Base-by-base conservation (phyloP, 352 stramenopile genomes). In the Discostella stelligera region DNA sequence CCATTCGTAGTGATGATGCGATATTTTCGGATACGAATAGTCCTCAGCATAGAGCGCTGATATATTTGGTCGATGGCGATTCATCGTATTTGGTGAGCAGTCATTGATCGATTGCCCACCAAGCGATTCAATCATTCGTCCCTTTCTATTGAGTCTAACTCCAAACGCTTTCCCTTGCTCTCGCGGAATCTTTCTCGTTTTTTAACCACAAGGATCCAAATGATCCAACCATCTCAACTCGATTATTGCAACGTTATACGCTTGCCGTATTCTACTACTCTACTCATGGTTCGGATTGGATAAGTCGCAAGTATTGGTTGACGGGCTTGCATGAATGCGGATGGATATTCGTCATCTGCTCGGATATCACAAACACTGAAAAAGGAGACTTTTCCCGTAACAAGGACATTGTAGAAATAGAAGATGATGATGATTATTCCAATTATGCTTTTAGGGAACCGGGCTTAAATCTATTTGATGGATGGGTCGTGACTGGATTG, bases 221-320 rank as follows among this genome's bases (percentile, higher is more conserved):
- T 8, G 69, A 77, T 61, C 46, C 59, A 66, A 39, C 18, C 25
- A 7, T 55, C 32, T 66, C 46, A 3, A 54, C 53, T 13, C 69
- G 70, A 62, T 16, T 77, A 16, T 52, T 71, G 10, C 69, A 77
- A 50, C 32, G 71, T 65, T 79, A 79, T 69, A 63, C 46, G 8
- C 56, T 79, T 44, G 37, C 56, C 2, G 71, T 79, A 9, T 60
- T 79, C 7, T 79, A 69, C 53, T 73, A 56, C 58, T n/a, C 54
- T 16, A 73, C 63, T 11, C 48, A 44, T 30, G 71, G 71, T 30
- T 20, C 55, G 25, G 49, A 14, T 14, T 79, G 71, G 71, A 66
- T 73, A 18, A 39, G 62, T 54, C 25, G 63, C 46, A 63, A 44
- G 27, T 69, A 73, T 41, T 79, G 71, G 71, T 37, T 79, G 0